phyloP scores from a whole-genome alignment of 116 monocot genomes.

The Iris pallida region DNA sequence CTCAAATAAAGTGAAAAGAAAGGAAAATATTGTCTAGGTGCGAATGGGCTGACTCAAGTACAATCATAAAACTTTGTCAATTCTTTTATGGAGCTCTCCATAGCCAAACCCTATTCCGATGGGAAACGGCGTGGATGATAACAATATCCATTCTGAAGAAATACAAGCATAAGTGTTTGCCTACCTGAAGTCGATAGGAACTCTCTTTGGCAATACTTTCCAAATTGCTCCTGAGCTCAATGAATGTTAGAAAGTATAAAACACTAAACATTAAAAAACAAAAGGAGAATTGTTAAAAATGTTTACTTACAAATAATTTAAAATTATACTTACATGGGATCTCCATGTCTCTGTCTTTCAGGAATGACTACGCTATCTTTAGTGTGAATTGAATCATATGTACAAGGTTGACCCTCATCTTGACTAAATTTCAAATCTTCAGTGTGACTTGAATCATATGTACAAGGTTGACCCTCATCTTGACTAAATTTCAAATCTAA shows the following conservation, averaged over 20 bases:
- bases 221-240: slow-evolving; percentile 5
- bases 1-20: too few species aligned
- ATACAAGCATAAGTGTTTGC: not conserved
- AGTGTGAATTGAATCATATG: not conserved
- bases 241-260: slow-evolving; percentile 1
- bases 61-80: too few species aligned
- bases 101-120: too few species aligned
- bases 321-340: not conserved
- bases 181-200: slow-evolving; percentile 1
- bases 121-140: too few species aligned
- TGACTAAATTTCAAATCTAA: not conserved
- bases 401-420: not conserved
- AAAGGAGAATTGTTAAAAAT: not conserved
- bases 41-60: too few species aligned
- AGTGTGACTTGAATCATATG: not conserved
- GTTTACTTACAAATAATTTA: not conserved
- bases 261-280: not conserved
- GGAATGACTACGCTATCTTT: not conserved
- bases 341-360: not conserved
- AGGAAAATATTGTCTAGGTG: too few species aligned
- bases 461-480: not conserved
- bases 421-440: not conserved
- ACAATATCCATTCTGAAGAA: not conserved
- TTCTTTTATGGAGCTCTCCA: too few species aligned
- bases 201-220: not conserved